Base-by-base conservation (phyloP, 352 stramenopile species). In the Globisporangium alternatum region DNA sequence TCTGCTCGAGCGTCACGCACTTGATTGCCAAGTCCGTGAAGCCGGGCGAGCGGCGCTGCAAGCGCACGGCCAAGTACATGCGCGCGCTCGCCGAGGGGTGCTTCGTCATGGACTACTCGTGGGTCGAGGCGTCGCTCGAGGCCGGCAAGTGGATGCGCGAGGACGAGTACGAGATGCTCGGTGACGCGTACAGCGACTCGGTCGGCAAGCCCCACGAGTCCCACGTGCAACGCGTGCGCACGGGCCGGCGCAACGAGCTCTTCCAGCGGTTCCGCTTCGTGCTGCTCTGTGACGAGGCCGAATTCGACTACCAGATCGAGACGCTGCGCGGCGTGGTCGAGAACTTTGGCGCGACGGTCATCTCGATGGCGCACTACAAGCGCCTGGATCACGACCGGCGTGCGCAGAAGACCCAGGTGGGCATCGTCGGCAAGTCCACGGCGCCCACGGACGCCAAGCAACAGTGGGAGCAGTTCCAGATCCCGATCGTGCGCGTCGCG, bases 41-140 rank as follows among this genome's bases (percentile, higher is more conserved):
- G n/a, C 28, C 53, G 10, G 51, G 65, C 3, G 47, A 61, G 2
- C 56, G 80, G 35, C 83, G 86, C 30, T 96, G 88, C 62, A 90
- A 91, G 56, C 84, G 88, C 25, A 96, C 84, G 0, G 81, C 81
- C 62, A 95, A 93, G 72, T 94, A 93, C 72, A 93, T 96, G 88
- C 83, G 83, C 21, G 88, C 81, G 7, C 67, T 96, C 21, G 83
- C 86, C 1, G 80, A 94, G 66, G 83, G 83, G 8, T 78, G 60
- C 31, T 93, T 80, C 51, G 74, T 96, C 8, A 80, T 96, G 57
- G 84, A 95, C 51, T 82, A 91, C 59, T 72, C 73, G 48, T 96
- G 88, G 88, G 69, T 95, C 35, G 63, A 74, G n/a, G 81, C 79
- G 8, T 93, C 84, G 74, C 62, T 89, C 4, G 64, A 72, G 0